Conservation (phyloP, 2,329 filamentous ascomycete genomes). For the Aspergillus quadrilineatus region DNA sequence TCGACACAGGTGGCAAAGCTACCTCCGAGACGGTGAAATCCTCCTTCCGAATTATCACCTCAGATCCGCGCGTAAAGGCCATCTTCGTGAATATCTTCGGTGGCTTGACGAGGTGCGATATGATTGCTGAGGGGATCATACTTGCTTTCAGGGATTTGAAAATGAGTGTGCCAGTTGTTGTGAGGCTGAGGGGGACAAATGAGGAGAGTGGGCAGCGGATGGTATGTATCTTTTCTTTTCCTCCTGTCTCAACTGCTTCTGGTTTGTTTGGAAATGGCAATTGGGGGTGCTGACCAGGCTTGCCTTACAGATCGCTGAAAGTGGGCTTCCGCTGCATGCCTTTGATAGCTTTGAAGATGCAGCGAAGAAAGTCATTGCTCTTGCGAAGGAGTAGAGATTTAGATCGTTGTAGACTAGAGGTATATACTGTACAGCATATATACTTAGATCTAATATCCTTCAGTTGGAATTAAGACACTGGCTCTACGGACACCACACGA, state of each 20-base stretch:
- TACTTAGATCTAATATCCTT: too few species aligned
- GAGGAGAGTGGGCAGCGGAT: conserved; percentile 69
- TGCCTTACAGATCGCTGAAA: conserved; percentile 58
- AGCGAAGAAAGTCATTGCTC: conserved; percentile 63
- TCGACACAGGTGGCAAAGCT: conserved; percentile 87
- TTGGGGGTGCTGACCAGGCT: conserved; percentile 11
- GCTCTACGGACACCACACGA: too few species aligned
- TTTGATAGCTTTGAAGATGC: conserved; percentile 76
- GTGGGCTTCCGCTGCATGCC: conserved; percentile 65
- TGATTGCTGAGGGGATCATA: conserved; percentile 75
- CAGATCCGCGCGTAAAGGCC: conserved; percentile 69
- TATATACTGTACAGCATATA: too few species aligned
- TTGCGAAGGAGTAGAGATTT: conserved; percentile 39
- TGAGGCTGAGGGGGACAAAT: conserved; percentile 72
- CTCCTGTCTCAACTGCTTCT: neutral
- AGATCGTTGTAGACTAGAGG: too few species aligned
- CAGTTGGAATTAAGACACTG: too few species aligned
- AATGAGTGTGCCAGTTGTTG: conserved; percentile 70
- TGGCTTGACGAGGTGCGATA: conserved; percentile 70
- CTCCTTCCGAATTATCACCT: conserved; percentile 71
- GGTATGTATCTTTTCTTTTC: conserved; percentile 34
- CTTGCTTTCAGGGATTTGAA: conserved; percentile 69
- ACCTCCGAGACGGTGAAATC: conserved; percentile 77
- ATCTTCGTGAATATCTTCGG: conserved; percentile 73
- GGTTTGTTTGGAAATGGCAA: too few species aligned